Percentiles rank a stretch among this genome's conserved stretches.
phyloP scores from a whole-genome alignment of 1,284 basidiomycete genomes.

The Fistulina hepatica region DNA sequence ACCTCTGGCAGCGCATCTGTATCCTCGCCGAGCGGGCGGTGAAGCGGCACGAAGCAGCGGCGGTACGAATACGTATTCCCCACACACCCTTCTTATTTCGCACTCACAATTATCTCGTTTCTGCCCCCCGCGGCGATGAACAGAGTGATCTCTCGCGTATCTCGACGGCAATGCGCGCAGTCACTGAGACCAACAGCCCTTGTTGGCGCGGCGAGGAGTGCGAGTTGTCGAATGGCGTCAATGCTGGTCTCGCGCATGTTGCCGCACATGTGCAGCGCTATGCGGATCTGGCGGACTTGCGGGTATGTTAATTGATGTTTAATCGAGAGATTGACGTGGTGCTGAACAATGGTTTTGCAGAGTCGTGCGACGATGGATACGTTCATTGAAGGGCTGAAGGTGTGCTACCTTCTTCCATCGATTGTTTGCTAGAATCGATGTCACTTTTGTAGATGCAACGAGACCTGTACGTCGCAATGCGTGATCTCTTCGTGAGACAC shows the following conservation, averaged over 20 bases:
- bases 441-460: slow-evolving; percentile 52
- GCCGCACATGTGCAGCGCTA: slow-evolving; percentile 64
- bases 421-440: slow-evolving; percentile 14
- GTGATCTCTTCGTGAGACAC: slow-evolving; percentile 76
- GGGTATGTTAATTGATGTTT: slow-evolving; percentile 40
- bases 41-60: slow-evolving; percentile 77
- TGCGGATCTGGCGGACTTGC: slow-evolving; percentile 66
- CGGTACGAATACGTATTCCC: slow-evolving; percentile 74
- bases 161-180: slow-evolving; percentile 70
- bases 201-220: slow-evolving; percentile 77
- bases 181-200: slow-evolving; percentile 64
- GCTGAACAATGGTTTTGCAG: slow-evolving; percentile 22
- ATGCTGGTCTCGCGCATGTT: slow-evolving; percentile 56
- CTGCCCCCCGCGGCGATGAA: slow-evolving; percentile 22
- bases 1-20: slow-evolving; percentile 86
- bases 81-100: slow-evolving; percentile 52
- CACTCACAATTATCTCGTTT: slow-evolving; percentile 34
- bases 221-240: slow-evolving; percentile 73
- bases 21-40: slow-evolving; percentile 76
- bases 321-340: slow-evolving; percentile 3
- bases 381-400: slow-evolving; percentile 68
- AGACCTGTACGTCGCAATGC: slow-evolving; percentile 77
- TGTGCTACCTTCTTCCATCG: slow-evolving; percentile 16
- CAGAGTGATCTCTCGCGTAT: slow-evolving; percentile 77
- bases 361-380: slow-evolving; percentile 49